Percentiles rank a stretch among this genome's conserved stretches.
These are phyloP conservation scores for Chaetomiaceae sp. DNA, from an alignment of 2,329 filamentous ascomycete species.

Conservation along the genomic window DNA sequence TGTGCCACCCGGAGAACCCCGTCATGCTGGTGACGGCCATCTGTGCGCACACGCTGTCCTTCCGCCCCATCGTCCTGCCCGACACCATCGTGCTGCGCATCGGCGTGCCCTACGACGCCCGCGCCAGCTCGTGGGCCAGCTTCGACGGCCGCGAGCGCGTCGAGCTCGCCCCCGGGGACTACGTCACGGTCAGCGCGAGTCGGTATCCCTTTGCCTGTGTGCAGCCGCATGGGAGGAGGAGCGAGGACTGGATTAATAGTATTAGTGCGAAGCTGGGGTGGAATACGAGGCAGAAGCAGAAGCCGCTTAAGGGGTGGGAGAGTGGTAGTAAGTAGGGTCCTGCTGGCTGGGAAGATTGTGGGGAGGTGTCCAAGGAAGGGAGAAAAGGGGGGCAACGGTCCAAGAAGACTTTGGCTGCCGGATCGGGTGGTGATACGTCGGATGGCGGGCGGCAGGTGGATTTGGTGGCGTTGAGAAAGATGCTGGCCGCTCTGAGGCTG, in stretches of 20 bases:
- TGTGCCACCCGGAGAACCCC: conserved; percentile 94
- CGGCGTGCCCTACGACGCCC: conserved; percentile 89
- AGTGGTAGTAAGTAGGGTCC: conserved; percentile 3
- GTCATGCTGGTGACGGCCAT: conserved; percentile 94
- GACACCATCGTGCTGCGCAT: conserved; percentile 92
- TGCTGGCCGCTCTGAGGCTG: background rate
- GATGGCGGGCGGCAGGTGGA: background rate
- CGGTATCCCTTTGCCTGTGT: conserved; percentile 77
- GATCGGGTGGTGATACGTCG: background rate
- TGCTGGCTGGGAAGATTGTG: background rate
- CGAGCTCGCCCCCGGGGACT: conserved; percentile 74
- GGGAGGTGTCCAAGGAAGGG: too few species aligned
- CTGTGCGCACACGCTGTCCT: conserved; percentile 90
- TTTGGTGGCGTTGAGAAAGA: background rate
- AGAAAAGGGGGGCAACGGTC: background rate
- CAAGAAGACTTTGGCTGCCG: background rate
- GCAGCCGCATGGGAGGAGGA: conserved; percentile 61
- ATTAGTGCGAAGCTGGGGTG: conserved; percentile 75
- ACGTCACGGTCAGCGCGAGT: conserved; percentile 78
- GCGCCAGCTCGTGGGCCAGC: conserved; percentile 91
- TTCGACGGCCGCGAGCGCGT: conserved; percentile 90
- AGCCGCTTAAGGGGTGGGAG: conserved; percentile 45
- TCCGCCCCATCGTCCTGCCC: conserved; percentile 92
- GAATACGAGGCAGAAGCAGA: conserved; percentile 77
- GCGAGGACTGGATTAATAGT: conserved; percentile 78